These are phyloP conservation scores for Mycena belliarum DNA, from an alignment of 768 basidiomycete species.

Conservation along the genomic window DNA sequence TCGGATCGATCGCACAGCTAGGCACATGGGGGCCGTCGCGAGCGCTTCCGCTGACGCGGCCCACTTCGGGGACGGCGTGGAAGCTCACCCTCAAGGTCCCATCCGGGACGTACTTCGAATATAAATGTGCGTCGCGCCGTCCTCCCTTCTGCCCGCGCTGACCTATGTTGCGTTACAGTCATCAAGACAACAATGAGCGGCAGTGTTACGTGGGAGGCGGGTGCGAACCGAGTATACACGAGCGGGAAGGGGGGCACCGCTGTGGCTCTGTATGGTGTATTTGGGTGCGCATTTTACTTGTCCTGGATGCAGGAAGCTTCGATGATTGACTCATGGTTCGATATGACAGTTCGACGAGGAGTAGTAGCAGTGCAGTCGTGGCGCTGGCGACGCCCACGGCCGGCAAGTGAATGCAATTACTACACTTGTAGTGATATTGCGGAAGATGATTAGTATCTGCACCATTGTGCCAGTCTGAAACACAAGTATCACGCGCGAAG, in stretches of 20 bases:
- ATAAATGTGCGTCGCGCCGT: not conserved
- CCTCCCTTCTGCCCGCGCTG: not conserved
- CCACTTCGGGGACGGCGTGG: not conserved
- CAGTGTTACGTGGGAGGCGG: not conserved
- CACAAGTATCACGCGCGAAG: too few relatives aligned
- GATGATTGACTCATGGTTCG: too few relatives aligned
- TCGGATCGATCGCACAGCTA: slow-evolving; percentile 12
- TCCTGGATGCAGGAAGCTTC: too few relatives aligned
- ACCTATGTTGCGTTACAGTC: not conserved
- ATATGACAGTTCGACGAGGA: too few relatives aligned
- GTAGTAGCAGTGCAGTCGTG: too few relatives aligned
- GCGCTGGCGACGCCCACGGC: too few relatives aligned
- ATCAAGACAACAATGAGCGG: not conserved
- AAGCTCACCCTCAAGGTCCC: not conserved
- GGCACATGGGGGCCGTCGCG: slow-evolving; percentile 1
- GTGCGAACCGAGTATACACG: not conserved
- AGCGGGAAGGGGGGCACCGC: not conserved
- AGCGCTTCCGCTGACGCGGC: slow-evolving; percentile 1
- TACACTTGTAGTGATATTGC: too few relatives aligned
- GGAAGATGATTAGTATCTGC: too few relatives aligned
- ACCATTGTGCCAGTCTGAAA: too few relatives aligned
- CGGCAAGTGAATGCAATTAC: too few relatives aligned
- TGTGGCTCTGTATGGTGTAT: not conserved
- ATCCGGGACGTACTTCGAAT: not conserved
- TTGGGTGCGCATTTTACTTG: not conserved